Evolutionary conservation across 129 eudicot genomes (phyloP), one percentile per base, ranked within the genome.

Genomic region (Flaveria sonorensis): DNA sequence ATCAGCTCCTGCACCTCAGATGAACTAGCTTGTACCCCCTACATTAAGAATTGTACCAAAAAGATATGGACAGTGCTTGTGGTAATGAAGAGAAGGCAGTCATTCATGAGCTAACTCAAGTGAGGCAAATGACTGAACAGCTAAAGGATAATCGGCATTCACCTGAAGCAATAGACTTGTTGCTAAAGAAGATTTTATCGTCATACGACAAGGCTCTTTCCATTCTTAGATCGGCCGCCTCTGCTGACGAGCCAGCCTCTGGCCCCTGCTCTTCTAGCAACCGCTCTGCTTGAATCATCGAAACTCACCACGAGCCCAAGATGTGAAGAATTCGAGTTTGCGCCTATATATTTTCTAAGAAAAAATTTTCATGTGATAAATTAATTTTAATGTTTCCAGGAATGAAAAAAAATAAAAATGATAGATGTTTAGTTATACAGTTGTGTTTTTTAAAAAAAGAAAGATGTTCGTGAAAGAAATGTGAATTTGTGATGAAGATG

Each of bases 181-280:
- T 90, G 40, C 39, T 88, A 40, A 85, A 90, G 59, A 81, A 84
- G 65, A 86, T 90, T 18, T 46, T 88, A 52, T 87, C 92, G 70
- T 83, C 96, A n/a, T 93, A 82, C 28, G 88, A 93, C 77, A 90
- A 86, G 51, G 89, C 92, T 1, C 73, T 93, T 36, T 73, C 67
- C 66, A 72, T 80, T 70, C 96, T 92, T 32, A 85, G 81, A 10
- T 85, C 89, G 64, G 75, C 53, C 28, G 91, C 85, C 24, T 79
- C 86, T 7, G 19, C 52, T 18, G 3, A 30, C 36, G 36, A 87
- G 68, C 57, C 89, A 82, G 69, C 72, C 85, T 66, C 84, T 47
- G 63, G 64, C 63, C 21, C n/a, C 51, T 84, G 3, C 21, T 62
- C 47, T 30, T 30, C 36, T 3, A 30, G 36, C 36, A 30, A 30